Percentiles rank a stretch among this genome's conserved stretches.
phyloP scores from a whole-genome alignment of 495 filamentous ascomycete species.

The Aspergillus nidulans region DNA sequence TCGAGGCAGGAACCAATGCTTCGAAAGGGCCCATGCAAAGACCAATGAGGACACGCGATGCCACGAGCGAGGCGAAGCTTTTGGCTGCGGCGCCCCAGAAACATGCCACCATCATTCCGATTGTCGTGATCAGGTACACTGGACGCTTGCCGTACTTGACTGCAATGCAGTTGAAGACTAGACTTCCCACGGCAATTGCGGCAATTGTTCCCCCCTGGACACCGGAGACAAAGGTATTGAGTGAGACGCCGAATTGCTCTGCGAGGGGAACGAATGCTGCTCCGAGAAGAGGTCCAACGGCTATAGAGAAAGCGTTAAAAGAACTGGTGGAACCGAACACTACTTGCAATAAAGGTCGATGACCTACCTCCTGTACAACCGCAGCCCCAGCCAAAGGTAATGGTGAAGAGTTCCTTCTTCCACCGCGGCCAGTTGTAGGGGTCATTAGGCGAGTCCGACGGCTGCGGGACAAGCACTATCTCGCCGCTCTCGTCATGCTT shows the following conservation, averaged over 20 bases:
- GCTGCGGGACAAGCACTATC: conserved; percentile 47
- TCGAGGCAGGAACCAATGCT: conserved; percentile 28
- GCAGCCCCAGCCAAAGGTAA: conserved; percentile 32
- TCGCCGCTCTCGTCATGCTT: conserved; percentile 39
- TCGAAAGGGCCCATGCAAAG: conserved; percentile 31
- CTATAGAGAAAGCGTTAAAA: conserved; percentile 12
- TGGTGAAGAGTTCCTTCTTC: conserved; percentile 40
- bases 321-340: too few species aligned
- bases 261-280: conserved; percentile 32
- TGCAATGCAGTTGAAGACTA: conserved; percentile 59
- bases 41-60: conserved; percentile 33
- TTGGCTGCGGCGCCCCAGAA: conserved; percentile 58
- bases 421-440: conserved; percentile 44
- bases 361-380: conserved; percentile 34
- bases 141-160: conserved; percentile 62
- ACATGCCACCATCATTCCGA: conserved; percentile 54
- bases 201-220: conserved; percentile 27
- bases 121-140: conserved; percentile 53
- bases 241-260: conserved; percentile 29
- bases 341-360: neutral
- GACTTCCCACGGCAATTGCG: conserved; percentile 48
- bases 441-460: conserved; percentile 43
- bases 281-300: conserved; percentile 35
- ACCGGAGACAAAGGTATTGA: conserved; percentile 32
- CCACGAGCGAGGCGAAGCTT: conserved; percentile 55